These are phyloP conservation scores for Cryoendolithus antarcticus DNA, from an alignment of 2,329 filamentous ascomycete genomes.

Conservation along the genomic window DNA sequence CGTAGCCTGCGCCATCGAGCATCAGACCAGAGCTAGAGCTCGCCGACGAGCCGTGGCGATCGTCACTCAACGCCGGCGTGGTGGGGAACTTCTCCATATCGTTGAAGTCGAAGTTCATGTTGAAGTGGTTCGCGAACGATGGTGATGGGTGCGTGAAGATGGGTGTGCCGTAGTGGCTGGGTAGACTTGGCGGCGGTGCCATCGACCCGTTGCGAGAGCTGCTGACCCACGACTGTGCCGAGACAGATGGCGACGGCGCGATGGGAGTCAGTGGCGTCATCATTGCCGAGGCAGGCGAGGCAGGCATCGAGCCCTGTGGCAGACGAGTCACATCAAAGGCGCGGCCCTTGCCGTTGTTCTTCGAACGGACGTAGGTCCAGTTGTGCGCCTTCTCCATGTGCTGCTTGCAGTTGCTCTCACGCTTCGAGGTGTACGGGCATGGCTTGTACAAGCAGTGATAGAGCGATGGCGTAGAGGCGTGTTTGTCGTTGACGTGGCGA, in stretches of 20 bases:
- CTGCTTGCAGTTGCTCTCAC: constrained; percentile 93
- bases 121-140: constrained; percentile 24
- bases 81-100: constrained; percentile 19
- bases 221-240: constrained; percentile 20
- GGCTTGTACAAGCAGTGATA: constrained; percentile 72
- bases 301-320: constrained; percentile 49
- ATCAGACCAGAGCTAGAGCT: constrained; percentile 31
- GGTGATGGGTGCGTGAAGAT: constrained; percentile 17
- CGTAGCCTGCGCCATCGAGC: constrained; percentile 24
- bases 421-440: constrained; percentile 89
- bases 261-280: constrained; percentile 23
- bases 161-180: constrained; percentile 19
- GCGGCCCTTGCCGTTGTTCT: constrained; percentile 69
- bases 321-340: constrained; percentile 40
- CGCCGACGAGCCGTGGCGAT: constrained; percentile 17
- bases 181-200: constrained; percentile 19
- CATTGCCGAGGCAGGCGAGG: constrained; percentile 44
- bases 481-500: constrained; percentile 92
- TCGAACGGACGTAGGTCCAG: constrained; percentile 82
- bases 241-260: constrained; percentile 28
- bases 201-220: constrained; percentile 20
- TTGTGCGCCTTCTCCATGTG: constrained; percentile 97
- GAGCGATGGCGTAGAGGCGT: constrained; percentile 66
- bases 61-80: constrained; percentile 24
- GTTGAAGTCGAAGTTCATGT: constrained; percentile 22